Evolutionary conservation across 768 basidiomycete species (phyloP).

Genomic region (Lactarius evosmus): DNA sequence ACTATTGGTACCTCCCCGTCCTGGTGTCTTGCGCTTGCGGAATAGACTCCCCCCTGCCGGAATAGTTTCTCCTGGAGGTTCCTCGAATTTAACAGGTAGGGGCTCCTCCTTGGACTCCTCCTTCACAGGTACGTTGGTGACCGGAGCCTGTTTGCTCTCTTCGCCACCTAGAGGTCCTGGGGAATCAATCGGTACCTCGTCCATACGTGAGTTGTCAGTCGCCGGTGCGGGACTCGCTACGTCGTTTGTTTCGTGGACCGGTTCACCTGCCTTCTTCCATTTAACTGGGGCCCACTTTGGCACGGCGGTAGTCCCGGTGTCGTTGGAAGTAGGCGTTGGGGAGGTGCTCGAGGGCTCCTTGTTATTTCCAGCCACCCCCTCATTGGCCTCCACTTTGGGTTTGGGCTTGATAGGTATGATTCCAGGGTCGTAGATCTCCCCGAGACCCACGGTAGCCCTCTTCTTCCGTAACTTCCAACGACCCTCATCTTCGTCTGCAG

Average conservation of each 20-base stretch:
- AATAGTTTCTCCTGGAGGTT: not conserved
- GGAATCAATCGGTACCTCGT: not conserved
- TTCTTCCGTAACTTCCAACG: slow-evolving; percentile 70
- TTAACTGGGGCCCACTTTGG: slow-evolving; percentile 27
- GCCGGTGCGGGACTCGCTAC: not conserved
- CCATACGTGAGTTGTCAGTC: not conserved
- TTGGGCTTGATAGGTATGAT: slow-evolving; percentile 63
- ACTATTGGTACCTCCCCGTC: slow-evolving; percentile 16
- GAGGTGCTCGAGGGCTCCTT: not conserved
- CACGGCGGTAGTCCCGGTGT: slow-evolving; percentile 6
- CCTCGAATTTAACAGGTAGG: slow-evolving; percentile 20
- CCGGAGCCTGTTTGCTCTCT: not conserved
- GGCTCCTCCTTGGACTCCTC: too few relatives aligned
- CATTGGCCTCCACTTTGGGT: slow-evolving; percentile 45
- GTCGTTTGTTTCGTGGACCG: not conserved
- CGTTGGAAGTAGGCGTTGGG: not conserved
- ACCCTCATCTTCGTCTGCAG: slow-evolving; percentile 46
- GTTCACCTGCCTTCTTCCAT: slow-evolving; percentile 27
- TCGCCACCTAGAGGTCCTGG: not conserved
- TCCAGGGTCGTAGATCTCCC: slow-evolving; percentile 80
- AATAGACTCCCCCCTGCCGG: slow-evolving; percentile 21
- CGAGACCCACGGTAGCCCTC: slow-evolving; percentile 55
- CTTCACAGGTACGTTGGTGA: slow-evolving; percentile 3
- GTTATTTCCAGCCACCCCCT: not conserved
- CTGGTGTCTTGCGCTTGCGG: slow-evolving; percentile 25